Conservation (phyloP, 805 yeast genomes). For the Saccharomycopsis microspora region DNA sequence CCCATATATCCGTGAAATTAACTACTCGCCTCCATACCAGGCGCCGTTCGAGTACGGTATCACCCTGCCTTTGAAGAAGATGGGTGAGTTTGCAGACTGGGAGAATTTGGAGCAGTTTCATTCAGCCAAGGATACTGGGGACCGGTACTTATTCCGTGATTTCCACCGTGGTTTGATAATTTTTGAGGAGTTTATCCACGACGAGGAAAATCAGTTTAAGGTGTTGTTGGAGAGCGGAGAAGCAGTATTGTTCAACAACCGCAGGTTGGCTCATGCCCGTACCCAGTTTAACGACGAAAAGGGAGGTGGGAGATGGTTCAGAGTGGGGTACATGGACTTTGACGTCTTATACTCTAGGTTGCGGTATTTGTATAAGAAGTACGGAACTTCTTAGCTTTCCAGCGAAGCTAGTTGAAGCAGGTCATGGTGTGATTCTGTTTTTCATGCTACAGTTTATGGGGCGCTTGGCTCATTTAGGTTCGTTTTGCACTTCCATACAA, state of each 20-base stretch:
- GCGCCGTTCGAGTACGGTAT: slow-evolving; percentile 60
- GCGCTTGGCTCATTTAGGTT: too few relatives aligned
- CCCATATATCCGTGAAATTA: slow-evolving; percentile 40
- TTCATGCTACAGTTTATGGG: neutral
- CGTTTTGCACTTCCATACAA: too few relatives aligned
- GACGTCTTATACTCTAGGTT: slow-evolving; percentile 59
- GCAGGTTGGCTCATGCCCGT: slow-evolving; percentile 62
- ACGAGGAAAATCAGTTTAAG: slow-evolving; percentile 41
- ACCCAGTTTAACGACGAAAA: slow-evolving; percentile 33
- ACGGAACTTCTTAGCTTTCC: neutral
- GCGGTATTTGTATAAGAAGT: slow-evolving; percentile 22
- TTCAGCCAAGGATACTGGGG: slow-evolving; percentile 28
- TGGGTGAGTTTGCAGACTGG: slow-evolving; percentile 16
- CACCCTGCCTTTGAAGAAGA: slow-evolving; percentile 23
- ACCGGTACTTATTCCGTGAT: slow-evolving; percentile 35
- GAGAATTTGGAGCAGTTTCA: slow-evolving; percentile 13
- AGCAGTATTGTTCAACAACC: slow-evolving; percentile 59
- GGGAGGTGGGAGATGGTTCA: slow-evolving; percentile 51
- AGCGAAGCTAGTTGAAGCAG: neutral
- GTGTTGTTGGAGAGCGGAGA: slow-evolving; percentile 45
- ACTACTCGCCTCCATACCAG: slow-evolving; percentile 77
- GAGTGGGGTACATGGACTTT: slow-evolving; percentile 66
- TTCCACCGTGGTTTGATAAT: slow-evolving; percentile 44
- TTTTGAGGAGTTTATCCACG: slow-evolving; percentile 49
- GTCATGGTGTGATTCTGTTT: neutral